Percentiles rank a stretch among this genome's conserved stretches.
phyloP scores from a whole-genome alignment of 495 filamentous ascomycete species.

The Xylaria scruposa region DNA sequence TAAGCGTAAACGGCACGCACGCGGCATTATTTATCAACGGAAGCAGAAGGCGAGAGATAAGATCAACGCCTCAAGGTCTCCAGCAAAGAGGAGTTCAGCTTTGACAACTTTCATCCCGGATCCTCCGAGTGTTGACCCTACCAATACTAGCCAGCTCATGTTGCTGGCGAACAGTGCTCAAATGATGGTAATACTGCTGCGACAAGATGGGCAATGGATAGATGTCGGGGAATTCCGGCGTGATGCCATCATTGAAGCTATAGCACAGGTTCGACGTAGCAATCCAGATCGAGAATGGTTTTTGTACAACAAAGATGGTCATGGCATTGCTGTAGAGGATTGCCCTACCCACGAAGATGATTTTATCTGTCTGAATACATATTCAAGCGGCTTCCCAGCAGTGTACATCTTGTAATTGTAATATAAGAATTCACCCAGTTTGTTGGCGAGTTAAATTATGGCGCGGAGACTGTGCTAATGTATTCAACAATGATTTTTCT shows the following conservation, averaged over 20 bases:
- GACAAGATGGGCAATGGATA: neutral
- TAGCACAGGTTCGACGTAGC: slow-evolving; percentile 7
- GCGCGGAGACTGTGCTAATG: neutral
- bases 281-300: slow-evolving; percentile 16
- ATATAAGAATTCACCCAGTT: neutral
- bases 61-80: neutral
- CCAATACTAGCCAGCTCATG: neutral
- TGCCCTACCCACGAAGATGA: slow-evolving; percentile 13
- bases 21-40: neutral
- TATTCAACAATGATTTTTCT: neutral
- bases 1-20: neutral
- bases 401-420: neutral
- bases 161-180: neutral
- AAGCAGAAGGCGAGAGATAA: neutral
- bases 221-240: slow-evolving; percentile 1
- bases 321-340: slow-evolving; percentile 6
- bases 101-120: neutral
- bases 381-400: slow-evolving; percentile 1
- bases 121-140: neutral
- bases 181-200: neutral
- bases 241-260: slow-evolving; percentile 11
- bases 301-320: slow-evolving; percentile 16
- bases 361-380: slow-evolving; percentile 6
- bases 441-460: neutral
- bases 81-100: neutral